Conservation (phyloP, 1,139 yeast species). For the Arxiozyma telluris region DNA sequence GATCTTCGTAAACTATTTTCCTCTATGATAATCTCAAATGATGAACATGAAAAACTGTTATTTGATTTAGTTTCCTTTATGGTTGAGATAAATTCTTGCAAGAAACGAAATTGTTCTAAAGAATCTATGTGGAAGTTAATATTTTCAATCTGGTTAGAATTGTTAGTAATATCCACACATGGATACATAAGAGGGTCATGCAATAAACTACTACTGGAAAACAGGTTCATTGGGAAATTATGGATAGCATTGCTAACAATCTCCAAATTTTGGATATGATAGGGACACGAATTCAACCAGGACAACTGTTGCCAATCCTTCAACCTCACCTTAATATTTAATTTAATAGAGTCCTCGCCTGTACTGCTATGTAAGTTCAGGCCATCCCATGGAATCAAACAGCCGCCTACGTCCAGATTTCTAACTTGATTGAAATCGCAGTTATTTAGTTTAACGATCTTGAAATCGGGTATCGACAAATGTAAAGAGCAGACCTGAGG, state of each 20-base stretch:
- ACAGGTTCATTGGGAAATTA: neutral
- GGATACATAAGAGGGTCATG: neutral
- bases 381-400: conserved; percentile 19
- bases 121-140: neutral
- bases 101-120: neutral
- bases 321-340: conserved; percentile 10
- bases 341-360: neutral
- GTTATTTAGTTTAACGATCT: conserved; percentile 10
- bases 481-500: conserved; percentile 12
- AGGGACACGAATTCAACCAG: conserved; percentile 19
- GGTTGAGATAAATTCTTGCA: neutral
- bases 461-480: conserved; percentile 7
- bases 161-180: neutral
- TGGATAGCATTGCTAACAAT: conserved; percentile 1
- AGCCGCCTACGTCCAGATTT: conserved; percentile 10
- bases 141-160: neutral
- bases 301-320: conserved; percentile 12
- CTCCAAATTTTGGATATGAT: conserved; percentile 8
- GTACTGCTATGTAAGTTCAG: conserved; percentile 6
- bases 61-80: neutral
- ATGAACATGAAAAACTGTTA: neutral
- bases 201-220: neutral
- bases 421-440: conserved; percentile 16
- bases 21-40: conserved; percentile 10
- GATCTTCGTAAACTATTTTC: conserved; percentile 9